Base-by-base conservation (phyloP, 306 rosid genomes). In the Castanospermum australe region DNA sequence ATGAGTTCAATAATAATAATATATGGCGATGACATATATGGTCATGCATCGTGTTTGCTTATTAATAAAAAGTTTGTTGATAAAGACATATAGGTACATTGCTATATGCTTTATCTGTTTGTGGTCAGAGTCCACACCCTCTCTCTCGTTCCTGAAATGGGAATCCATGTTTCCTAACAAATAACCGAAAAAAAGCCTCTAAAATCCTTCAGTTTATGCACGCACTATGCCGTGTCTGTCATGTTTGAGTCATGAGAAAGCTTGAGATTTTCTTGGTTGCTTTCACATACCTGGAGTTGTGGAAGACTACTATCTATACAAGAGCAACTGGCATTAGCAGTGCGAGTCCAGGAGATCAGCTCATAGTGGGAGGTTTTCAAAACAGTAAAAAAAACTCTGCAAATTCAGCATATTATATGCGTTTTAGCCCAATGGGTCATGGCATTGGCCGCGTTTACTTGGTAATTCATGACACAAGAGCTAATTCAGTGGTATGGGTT, bases 291-390 rank as follows among this genome's bases (percentile, higher is more conserved):
- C 5, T 68, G 24, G 65, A 13, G 13, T 2, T 71, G 13, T 71
- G 59, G 67, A 39, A 56, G 10, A 59, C 5, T 22, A 48, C 62
- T 22, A 7, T 47, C 32, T 3, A 50, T 17, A 50, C 56, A 50
- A 17, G 24, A 15, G 1, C 12, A 36, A 61, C 0, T 18, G 36
- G 41, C 7, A 61, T 0, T 18, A 25, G 41, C 7, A 64, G 28
- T 20, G 41, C 73, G 79, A 73, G 15, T 32, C 62, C 73, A 18
- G 69, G 79, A 12, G 79, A 73, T 17, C 15, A 17, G 2, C 13
- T 64, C 22, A 14, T 8, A 1, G 8, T 48, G 20, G 5, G n/a
- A n/a, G n/a, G n/a, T n/a, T n/a, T n/a, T n/a, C n/a, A n/a, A n/a
- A n/a, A n/a, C n/a, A n/a, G n/a, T n/a, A n/a, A n/a, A n/a, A n/a